Base-by-base conservation (phyloP, 306 rosid species). In the Vicia faba region DNA sequence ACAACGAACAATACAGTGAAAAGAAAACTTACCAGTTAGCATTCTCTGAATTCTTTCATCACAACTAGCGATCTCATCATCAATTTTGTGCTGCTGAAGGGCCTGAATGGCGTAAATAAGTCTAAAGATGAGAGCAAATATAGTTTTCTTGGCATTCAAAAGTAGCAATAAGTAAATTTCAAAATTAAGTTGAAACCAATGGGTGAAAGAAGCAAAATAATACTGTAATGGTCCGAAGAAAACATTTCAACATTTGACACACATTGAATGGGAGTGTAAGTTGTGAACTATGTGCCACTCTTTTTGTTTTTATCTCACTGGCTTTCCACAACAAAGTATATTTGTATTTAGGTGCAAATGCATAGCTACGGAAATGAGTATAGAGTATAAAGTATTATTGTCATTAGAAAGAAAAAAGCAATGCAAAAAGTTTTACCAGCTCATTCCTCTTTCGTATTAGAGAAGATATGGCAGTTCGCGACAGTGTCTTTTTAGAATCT, bases 41-140 rank as follows among this genome's bases (percentile, higher is more conserved):
- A 91, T 60, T 69, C 76, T 85, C 71, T 79, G 77, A 64, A 91
- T 77, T 45, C 77, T 81, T 75, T 71, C 72, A 73, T 91, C 89
- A 43, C 84, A 86, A 49, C 26, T 59, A 29, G 91, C 91, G 44
- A 88, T 88, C 73, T 86, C 84, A 40, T 86, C 93, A 66, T 83
- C 91, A 76, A 86, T 65, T 53, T 46, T 11, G 61, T 85, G 89
- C 65, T 81, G 90, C 78, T 81, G 86, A 68, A 84, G 79, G 53
- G 84, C 85, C 97, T 88, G 85, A 80, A 68, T 16, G 77, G 64
- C 62, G 60, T 79, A 84, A 69, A 40, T 5, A 49, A 43, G 76
- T 64, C 54, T 36, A 66, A 66, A 48, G 70, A 51, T 59, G 33
- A 33, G 68, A 19, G 36, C 63, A 60, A 57, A 60, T 40, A 35